These are phyloP conservation scores for Microdochium trichocladiopsis DNA, from an alignment of 2,329 filamentous ascomycete species.

Conservation along the genomic window DNA sequence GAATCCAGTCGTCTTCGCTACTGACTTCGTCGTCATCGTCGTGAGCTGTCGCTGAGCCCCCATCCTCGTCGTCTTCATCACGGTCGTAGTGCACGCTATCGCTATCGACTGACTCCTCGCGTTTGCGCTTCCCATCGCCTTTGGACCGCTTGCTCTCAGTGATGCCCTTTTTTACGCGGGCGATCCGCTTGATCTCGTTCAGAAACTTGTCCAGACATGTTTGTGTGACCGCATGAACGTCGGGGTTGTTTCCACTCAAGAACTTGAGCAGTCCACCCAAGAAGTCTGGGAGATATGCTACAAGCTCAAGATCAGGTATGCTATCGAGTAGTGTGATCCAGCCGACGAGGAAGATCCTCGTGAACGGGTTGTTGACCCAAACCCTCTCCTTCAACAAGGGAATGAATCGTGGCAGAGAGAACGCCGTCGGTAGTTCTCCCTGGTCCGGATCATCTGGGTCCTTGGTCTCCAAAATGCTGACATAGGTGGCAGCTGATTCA, in stretches of 20 bases:
- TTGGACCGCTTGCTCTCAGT: conserved; percentile 73
- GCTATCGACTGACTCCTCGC: conserved; percentile 62
- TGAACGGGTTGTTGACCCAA: conserved; percentile 89
- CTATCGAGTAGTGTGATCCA: conserved; percentile 95
- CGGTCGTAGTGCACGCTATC: conserved; percentile 50
- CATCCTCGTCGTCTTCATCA: conserved; percentile 53
- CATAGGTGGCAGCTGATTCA: conserved; percentile 89
- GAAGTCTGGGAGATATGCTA: conserved; percentile 88
- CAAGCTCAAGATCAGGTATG: conserved; percentile 92
- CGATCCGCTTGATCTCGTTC: conserved; percentile 89
- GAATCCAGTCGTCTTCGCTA: conserved; percentile 90
- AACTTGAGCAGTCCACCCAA: conserved; percentile 85
- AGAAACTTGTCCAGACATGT: conserved; percentile 84
- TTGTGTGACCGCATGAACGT: conserved; percentile 93
- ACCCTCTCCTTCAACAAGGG: conserved; percentile 91
- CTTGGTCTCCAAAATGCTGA: conserved; percentile 71
- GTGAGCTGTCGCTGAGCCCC: conserved; percentile 43
- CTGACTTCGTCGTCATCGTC: conserved; percentile 53
- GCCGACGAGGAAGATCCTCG: conserved; percentile 86
- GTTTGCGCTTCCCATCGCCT: conserved; percentile 61
- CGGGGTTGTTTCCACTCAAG: conserved; percentile 80
- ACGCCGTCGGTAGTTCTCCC: conserved; percentile 67
- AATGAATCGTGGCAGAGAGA: conserved; percentile 86
- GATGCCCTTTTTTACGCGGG: conserved; percentile 85
- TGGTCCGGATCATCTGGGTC: conserved; percentile 30